A percentile compares a stretch with the other conserved stretches of the same genome.
phyloP scores from a whole-genome alignment of 345 rosid genomes.

The Pistacia vera region DNA sequence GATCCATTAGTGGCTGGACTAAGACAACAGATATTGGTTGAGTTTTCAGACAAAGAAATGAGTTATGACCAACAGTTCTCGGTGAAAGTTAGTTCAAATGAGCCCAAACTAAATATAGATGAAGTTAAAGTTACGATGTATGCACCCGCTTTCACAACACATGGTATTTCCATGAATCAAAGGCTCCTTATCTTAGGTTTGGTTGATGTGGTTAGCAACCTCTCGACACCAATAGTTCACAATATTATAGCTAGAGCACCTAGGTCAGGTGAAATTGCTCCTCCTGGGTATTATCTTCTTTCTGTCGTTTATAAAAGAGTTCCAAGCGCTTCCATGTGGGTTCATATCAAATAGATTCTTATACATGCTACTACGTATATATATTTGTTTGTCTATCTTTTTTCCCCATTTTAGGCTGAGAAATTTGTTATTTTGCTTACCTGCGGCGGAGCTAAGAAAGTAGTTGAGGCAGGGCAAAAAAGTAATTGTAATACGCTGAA shows the following conservation, averaged over 20 bases:
- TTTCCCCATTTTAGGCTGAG: too few species aligned
- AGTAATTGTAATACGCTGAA: too few species aligned
- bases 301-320: conserved; percentile 50
- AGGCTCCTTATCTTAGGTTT: conserved; percentile 45
- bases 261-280: conserved; percentile 44
- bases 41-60: conserved; percentile 6
- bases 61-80: conserved; percentile 29
- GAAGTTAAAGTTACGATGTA: conserved; percentile 47
- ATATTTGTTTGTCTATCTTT: too few species aligned
- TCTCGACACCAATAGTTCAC: conserved; percentile 1
- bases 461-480: too few species aligned
- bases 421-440: too few species aligned
- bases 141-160: conserved; percentile 71
- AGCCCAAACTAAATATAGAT: not conserved
- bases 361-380: too few species aligned
- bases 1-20: conserved; percentile 31
- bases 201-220: conserved; percentile 15
- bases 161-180: conserved; percentile 64
- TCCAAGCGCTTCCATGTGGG: conserved; percentile 58
- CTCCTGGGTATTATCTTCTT: conserved; percentile 62
- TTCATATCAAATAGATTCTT: conserved; percentile 46
- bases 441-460: too few species aligned
- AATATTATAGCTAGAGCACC: conserved; percentile 34
- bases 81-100: conserved; percentile 25
- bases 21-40: conserved; percentile 36